Conservation (phyloP, 768 basidiomycete species). For the Leucosporidium yakuticum region DNA sequence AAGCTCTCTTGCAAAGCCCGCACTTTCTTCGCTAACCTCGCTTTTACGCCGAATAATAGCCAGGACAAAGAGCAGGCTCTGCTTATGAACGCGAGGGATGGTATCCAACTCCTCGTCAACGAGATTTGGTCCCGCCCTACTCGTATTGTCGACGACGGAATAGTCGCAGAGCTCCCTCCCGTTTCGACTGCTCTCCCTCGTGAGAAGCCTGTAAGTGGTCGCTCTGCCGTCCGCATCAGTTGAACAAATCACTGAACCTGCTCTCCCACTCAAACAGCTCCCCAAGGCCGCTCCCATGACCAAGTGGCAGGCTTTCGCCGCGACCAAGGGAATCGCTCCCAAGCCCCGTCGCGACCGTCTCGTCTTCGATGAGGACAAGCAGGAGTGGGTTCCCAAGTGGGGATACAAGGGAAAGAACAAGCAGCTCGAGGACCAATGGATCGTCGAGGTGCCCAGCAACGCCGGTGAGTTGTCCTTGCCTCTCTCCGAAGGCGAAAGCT, state of each 20-base stretch:
- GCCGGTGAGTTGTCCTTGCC: constrained; percentile 57
- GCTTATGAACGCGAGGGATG: constrained; percentile 67
- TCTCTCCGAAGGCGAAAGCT: constrained; percentile 5
- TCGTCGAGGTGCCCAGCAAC: constrained; percentile 79
- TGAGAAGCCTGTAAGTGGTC: constrained; percentile 59
- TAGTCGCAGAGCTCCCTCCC: constrained; percentile 70
- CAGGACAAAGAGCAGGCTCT: constrained; percentile 75
- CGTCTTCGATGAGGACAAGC: constrained; percentile 89
- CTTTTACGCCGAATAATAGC: constrained; percentile 46
- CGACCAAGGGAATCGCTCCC: constrained; percentile 78
- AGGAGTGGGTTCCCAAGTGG: constrained; percentile 89
- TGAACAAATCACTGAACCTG: neutral
- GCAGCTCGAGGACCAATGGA: constrained; percentile 78
- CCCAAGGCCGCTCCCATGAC: constrained; percentile 88
- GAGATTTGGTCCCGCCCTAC: constrained; percentile 78
- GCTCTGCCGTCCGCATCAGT: no score
- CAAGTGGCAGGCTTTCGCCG: constrained; percentile 95
- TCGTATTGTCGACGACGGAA: constrained; percentile 64
- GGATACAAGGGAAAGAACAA: constrained; percentile 79
- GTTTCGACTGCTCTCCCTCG: constrained; percentile 75
- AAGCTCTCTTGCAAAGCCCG: neutral
- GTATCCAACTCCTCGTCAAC: constrained; percentile 72
- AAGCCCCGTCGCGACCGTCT: constrained; percentile 69
- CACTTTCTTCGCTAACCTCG: neutral
- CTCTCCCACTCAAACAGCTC: constrained; percentile 43